phyloP scores from a whole-genome alignment of 2,329 filamentous ascomycete genomes.

The Grosmannia penicillata region DNA sequence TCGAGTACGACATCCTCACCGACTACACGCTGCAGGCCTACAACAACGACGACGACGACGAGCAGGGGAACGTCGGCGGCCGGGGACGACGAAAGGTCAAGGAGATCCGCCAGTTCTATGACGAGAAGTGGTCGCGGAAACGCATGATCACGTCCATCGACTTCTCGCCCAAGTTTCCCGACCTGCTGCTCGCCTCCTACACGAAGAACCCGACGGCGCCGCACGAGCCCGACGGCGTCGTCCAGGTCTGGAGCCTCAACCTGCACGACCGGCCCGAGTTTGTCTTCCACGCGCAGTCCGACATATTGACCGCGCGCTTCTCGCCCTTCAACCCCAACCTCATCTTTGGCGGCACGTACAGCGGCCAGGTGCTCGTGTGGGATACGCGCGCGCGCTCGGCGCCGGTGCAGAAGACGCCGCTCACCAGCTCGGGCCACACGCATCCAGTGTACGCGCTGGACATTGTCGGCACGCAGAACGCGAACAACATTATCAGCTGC shows the following conservation, averaged over 20 bases:
- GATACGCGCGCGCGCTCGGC: conserved; percentile 81
- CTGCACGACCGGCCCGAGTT: conserved; percentile 91
- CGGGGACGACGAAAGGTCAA: conserved; percentile 63
- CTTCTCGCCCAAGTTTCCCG: conserved; percentile 90
- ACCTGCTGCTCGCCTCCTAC: conserved; percentile 85
- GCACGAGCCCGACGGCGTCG: conserved; percentile 81
- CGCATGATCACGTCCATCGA: conserved; percentile 91
- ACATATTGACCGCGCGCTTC: conserved; percentile 90
- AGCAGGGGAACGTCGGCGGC: conserved; percentile 56
- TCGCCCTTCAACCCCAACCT: conserved; percentile 97
- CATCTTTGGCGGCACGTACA: conserved; percentile 91
- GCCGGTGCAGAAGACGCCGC: conserved; percentile 88
- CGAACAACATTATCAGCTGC: conserved; percentile 95
- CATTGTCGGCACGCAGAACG: conserved; percentile 95
- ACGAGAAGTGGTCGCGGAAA: conserved; percentile 93
- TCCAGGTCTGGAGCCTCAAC: conserved; percentile 95
- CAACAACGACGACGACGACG: conserved; percentile 68
- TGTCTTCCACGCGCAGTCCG: conserved; percentile 89
- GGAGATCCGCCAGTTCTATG: conserved; percentile 85
- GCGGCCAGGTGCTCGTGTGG: conserved; percentile 91
- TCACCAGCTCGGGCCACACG: conserved; percentile 89
- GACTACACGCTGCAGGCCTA: conserved; percentile 79
- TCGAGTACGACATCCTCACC: conserved; percentile 90
- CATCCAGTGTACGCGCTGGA: conserved; percentile 93
- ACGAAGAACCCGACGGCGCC: conserved; percentile 94